Evolutionary conservation across 495 filamentous ascomycete species (phyloP).

Genomic region (Zalerion maritima): DNA sequence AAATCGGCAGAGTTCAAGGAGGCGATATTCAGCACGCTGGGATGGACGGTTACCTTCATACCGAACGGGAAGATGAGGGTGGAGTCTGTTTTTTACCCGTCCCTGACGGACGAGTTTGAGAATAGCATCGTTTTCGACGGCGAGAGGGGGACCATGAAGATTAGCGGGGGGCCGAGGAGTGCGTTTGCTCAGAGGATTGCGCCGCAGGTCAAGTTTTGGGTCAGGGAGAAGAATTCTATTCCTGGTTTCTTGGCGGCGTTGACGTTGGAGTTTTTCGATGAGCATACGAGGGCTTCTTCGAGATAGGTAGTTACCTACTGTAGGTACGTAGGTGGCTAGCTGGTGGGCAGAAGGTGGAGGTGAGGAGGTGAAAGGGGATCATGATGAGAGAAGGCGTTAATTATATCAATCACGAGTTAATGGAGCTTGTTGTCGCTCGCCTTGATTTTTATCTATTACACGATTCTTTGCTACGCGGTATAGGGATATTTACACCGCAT

Average conservation of each 20-base stretch:
- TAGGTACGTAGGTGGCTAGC: too few species aligned
- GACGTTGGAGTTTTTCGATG: constrained; percentile 85
- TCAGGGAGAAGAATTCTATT: constrained; percentile 76
- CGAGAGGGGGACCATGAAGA: constrained; percentile 93
- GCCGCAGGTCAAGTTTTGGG: constrained; percentile 82
- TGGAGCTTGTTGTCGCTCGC: too few species aligned
- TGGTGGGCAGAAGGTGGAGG: too few species aligned
- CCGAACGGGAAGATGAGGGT: constrained; percentile 84
- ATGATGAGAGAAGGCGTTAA: too few species aligned
- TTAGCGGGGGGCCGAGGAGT: constrained; percentile 75
- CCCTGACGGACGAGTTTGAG: constrained; percentile 52
- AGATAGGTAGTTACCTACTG: too few species aligned
- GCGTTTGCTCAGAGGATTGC: constrained; percentile 72
- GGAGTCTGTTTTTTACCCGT: constrained; percentile 63
- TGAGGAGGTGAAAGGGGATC: too few species aligned
- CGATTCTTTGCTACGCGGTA: too few species aligned
- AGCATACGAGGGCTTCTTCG: constrained; percentile 32
- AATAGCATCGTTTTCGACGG: constrained; percentile 95
- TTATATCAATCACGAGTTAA: too few species aligned
- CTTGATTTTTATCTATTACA: too few species aligned
- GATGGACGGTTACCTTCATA: constrained; percentile 86
- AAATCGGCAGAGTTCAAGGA: constrained; percentile 90
- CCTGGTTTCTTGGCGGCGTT: constrained; percentile 83
- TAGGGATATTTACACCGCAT: too few species aligned
- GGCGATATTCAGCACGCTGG: constrained; percentile 73